Conservation (phyloP, 306 rosid genomes). For the Luffa aegyptiaca region DNA sequence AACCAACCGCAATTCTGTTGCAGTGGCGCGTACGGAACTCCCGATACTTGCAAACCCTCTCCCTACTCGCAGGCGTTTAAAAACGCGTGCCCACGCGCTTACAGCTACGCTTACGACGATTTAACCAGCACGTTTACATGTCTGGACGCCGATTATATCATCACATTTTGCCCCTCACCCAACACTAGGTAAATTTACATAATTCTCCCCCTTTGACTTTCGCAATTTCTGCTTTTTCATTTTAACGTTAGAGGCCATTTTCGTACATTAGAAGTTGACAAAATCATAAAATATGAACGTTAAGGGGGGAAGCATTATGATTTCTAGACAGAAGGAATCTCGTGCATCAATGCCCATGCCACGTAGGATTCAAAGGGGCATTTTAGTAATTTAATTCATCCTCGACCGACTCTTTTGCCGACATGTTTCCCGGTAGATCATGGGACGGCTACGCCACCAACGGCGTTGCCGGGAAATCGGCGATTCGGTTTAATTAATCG, state of each 20-base stretch:
- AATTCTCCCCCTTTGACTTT: neutral
- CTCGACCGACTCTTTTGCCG: neutral
- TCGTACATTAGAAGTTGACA: neutral
- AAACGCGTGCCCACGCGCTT: conserved; percentile 73
- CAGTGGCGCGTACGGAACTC: conserved; percentile 55
- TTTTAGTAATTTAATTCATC: neutral
- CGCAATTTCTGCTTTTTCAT: neutral
- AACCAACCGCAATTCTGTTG: conserved; percentile 60
- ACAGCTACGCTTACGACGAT: conserved; percentile 88
- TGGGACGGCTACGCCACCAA: neutral
- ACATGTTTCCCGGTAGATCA: neutral
- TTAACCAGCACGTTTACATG: conserved; percentile 79
- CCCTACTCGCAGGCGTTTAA: conserved; percentile 52
- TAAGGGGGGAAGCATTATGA: neutral
- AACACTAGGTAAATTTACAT: conserved; percentile 48
- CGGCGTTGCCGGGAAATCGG: neutral
- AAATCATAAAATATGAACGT: neutral
- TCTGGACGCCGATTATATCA: conserved; percentile 39
- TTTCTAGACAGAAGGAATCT: neutral
- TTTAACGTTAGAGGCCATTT: neutral
- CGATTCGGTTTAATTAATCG: neutral
- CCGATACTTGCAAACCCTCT: conserved; percentile 63
- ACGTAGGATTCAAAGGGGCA: neutral
- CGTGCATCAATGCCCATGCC: neutral
- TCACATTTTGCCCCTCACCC: conserved; percentile 59